These are phyloP conservation scores for Dendrobium chrysotoxum DNA, from an alignment of 106 monocot genomes.

Conservation along the genomic window DNA sequence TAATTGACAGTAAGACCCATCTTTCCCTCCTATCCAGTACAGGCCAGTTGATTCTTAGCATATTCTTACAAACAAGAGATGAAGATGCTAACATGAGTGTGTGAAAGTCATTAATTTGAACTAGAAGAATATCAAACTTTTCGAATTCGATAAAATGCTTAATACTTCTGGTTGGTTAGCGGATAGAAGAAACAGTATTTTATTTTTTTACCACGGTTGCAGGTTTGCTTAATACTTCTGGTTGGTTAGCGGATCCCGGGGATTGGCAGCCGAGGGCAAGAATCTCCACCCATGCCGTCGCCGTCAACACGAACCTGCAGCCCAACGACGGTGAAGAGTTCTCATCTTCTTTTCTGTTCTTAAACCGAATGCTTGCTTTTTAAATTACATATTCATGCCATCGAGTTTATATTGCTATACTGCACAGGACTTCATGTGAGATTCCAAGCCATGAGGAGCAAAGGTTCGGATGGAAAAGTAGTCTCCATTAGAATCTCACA, in stretches of 20 bases:
- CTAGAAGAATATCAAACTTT: no score
- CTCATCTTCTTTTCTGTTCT: no score
- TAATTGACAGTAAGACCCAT: no score
- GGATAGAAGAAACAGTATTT: no score
- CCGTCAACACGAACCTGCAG: constrained; percentile 85
- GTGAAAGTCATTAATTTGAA: no score
- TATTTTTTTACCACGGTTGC: neutral
- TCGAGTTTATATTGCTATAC: neutral
- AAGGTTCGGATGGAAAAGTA: constrained; percentile 27
- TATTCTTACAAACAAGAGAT: no score
- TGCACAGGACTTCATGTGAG: constrained; percentile 37
- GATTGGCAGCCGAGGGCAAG: constrained; percentile 88
- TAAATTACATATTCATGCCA: neutral
- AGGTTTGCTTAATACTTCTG: constrained; percentile 46
- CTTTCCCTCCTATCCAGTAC: no score
- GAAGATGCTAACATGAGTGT: no score
- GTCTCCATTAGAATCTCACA: constrained; percentile 80
- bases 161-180: no score
- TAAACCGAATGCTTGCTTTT: no score
- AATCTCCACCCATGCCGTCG: constrained; percentile 50
- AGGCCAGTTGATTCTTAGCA: no score
- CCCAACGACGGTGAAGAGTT: constrained; percentile 56
- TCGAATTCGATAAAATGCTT: no score
- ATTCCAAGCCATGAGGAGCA: constrained; percentile 68
- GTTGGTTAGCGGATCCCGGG: constrained; percentile 42